Evolutionary conservation across 805 yeast species (phyloP).

Genomic region (Metschnikowia gelsemii): DNA sequence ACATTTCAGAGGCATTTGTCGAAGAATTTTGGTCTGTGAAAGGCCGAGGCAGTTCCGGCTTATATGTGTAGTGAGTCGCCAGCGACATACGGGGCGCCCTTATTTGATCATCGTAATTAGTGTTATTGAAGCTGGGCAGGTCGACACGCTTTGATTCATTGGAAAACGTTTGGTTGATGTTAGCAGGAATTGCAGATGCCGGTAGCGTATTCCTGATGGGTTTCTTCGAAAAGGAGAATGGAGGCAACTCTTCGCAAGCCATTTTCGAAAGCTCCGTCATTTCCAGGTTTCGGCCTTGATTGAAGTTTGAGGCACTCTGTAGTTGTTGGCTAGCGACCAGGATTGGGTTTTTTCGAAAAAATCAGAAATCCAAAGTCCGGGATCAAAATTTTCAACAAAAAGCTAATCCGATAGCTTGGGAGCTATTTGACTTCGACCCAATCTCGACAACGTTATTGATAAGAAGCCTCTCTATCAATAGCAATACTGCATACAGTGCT

Average conservation of each 20-base stretch:
- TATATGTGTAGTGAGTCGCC: conserved; percentile 28
- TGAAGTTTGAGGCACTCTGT: not conserved
- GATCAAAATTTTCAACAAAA: not conserved
- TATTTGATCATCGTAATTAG: conserved; percentile 54
- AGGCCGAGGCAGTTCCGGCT: conserved; percentile 20
- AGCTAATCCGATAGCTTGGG: not conserved
- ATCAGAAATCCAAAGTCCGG: no score
- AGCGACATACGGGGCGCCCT: conserved; percentile 55
- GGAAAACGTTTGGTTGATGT: conserved; percentile 7
- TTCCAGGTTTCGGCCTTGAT: not conserved
- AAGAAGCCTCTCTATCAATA: conserved; percentile 10
- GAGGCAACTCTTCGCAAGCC: conserved; percentile 19
- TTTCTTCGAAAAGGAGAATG: conserved; percentile 21
- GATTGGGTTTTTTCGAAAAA: no score
- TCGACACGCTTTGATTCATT: conserved; percentile 5
- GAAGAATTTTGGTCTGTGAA: conserved; percentile 12
- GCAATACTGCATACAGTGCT: conserved; percentile 8
- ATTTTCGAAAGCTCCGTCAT: conserved; percentile 4
- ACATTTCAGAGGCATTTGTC: not conserved
- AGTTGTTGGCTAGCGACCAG: no score
- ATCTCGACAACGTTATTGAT: conserved; percentile 9
- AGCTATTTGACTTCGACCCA: not conserved
- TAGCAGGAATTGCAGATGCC: conserved; percentile 15
- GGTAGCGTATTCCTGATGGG: conserved; percentile 17
- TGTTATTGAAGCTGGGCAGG: conserved; percentile 20